Evolutionary conservation across 2,329 filamentous ascomycete species (phyloP), one percentile per base, ranked within the genome.

Genomic region (Fusarium ambrosium): DNA sequence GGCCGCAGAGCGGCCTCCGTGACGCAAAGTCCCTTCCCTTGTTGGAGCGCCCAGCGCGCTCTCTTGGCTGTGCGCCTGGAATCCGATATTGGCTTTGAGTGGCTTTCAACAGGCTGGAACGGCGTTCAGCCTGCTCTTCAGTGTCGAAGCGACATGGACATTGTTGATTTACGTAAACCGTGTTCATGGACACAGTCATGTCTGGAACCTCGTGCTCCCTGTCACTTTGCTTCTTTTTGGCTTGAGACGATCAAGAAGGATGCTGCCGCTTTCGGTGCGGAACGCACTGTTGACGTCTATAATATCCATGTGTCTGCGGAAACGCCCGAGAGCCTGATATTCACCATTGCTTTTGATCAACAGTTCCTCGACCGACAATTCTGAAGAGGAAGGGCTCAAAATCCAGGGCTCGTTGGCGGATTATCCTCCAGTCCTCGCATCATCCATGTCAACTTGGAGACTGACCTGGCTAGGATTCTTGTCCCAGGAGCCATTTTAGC

Each of bases 401-500:
- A 43, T 29, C n/a, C 22, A 55, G 27, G 51, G 22, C 37, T 56
- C 11, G 48, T 36, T 59, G 27, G 56, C 39, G 51, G 62, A 34
- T 27, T 61, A 27, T 64, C 61, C 20, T 62, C 68, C 61, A 62
- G 63, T 68, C 53, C 41, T 66, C 45, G 55, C 34, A 64, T 56
- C 41, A 70, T 64, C 62, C 56, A 67, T 62, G 65, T n/a, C 58
- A 29, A 29, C 24, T 29, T 62, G 45, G 48, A 63, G 58, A 62
- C 68, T 39, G 68, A 64, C 61, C 16, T 66, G 58, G 39, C 66
- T 45, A 55, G 70, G 63, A 61, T 72, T 61, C 32, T 68, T 48
- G 64, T 69, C 77, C 72, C 66, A 69, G 63, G 22, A 69, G 41
- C 58, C 65, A 66, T 63, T 68, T 70, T 79, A 79, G 77, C 69